A percentile compares a stretch with the other conserved stretches of the same genome.
Evolutionary conservation across 1,284 basidiomycete genomes (phyloP).

Genomic region (Ceratobasidium theobromae): DNA sequence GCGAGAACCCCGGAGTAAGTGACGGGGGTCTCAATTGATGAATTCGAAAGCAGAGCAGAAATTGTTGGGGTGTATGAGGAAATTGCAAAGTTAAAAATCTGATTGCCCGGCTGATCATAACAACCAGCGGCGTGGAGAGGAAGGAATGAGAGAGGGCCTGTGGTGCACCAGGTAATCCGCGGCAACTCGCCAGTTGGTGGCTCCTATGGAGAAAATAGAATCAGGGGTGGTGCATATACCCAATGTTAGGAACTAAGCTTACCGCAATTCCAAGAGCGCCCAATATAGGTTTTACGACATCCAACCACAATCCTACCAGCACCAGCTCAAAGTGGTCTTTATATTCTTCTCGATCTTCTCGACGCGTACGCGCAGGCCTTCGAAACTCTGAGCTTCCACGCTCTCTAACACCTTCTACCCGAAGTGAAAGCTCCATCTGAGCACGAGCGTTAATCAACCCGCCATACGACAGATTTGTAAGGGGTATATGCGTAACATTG

Average conservation of each 20-base stretch:
- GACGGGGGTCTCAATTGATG: not conserved
- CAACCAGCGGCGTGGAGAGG: constrained; percentile 44
- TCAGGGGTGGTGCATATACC: not conserved
- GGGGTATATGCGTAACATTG: not conserved
- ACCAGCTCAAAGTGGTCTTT: not conserved
- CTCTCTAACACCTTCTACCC: too few species aligned
- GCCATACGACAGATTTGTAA: not conserved
- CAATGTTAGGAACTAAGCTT: not conserved
- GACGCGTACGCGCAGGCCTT: not conserved
- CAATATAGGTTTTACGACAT: constrained; percentile 23
- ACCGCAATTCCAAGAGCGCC: not conserved
- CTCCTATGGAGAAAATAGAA: not conserved
- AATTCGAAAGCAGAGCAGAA: not conserved
- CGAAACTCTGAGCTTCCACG: not conserved
- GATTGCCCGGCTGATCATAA: constrained; percentile 16
- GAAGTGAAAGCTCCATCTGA: not conserved
- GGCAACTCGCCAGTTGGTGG: constrained; percentile 10
- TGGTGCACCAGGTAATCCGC: constrained; percentile 43
- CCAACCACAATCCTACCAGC: not conserved
- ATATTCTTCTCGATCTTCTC: not conserved
- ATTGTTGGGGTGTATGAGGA: constrained; percentile 41
- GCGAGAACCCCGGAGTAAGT: not conserved
- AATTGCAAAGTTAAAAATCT: constrained; percentile 36
- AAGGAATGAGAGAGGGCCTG: constrained; percentile 42
- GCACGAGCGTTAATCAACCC: not conserved